Conservation (phyloP, 2,329 filamentous ascomycete genomes). For the Ascochyta clinopodiicola region DNA sequence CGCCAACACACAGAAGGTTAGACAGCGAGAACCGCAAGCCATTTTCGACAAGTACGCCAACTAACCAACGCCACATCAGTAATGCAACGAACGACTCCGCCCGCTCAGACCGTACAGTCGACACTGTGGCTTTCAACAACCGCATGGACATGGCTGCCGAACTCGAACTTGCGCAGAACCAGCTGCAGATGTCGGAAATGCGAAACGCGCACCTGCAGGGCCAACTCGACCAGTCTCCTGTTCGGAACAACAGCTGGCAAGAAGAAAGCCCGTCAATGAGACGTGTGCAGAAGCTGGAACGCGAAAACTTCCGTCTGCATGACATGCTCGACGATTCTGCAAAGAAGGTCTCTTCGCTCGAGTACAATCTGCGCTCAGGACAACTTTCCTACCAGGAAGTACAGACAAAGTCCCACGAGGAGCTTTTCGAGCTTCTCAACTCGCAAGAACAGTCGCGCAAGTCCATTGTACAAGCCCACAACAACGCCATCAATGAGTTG, state of each 20-base stretch:
- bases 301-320: conserved; percentile 88
- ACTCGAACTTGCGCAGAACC: conserved; percentile 90
- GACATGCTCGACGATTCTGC: conserved; percentile 93
- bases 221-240: conserved; percentile 77
- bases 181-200: conserved; percentile 93
- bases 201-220: conserved; percentile 91
- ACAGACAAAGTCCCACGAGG: conserved; percentile 91
- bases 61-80: conserved; percentile 69
- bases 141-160: conserved; percentile 91
- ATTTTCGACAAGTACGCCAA: conserved; percentile 79
- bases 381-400: conserved; percentile 89
- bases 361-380: conserved; percentile 84
- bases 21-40: conserved; percentile 66
- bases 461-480: conserved; percentile 81
- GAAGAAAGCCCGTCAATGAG: conserved; percentile 81
- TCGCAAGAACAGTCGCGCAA: conserved; percentile 90
- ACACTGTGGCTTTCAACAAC: conserved; percentile 83
- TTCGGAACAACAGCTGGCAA: conserved; percentile 63
- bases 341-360: conserved; percentile 88
- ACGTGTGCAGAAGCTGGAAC: conserved; percentile 88
- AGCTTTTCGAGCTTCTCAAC: conserved; percentile 89
- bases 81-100: conserved; percentile 76
- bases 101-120: conserved; percentile 83
- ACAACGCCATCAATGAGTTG: conserved; percentile 82
- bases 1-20: conserved; percentile 73